These are phyloP conservation scores for Calonectria leucothoes DNA, from an alignment of 2,329 filamentous ascomycete species.

Conservation along the genomic window DNA sequence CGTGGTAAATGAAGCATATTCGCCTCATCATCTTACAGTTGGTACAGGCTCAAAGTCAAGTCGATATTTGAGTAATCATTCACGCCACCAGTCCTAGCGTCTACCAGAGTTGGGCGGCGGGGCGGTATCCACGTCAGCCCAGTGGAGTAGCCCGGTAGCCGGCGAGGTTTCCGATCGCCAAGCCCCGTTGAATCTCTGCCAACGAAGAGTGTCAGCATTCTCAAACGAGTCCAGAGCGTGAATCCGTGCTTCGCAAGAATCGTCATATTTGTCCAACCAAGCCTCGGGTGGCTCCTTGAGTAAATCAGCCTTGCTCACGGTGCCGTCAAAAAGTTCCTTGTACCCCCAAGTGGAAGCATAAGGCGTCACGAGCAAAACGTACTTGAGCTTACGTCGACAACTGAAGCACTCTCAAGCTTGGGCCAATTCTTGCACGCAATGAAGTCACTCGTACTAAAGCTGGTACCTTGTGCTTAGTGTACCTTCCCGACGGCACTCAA, in stretches of 20 bases:
- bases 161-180: not conserved
- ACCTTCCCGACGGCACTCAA: conserved; percentile 4
- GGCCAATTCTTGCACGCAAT: conserved; percentile 19
- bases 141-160: conserved; percentile 7
- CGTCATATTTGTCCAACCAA: conserved; percentile 29
- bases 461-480: conserved; percentile 21
- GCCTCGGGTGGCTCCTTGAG: too few relatives aligned
- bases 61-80: not conserved
- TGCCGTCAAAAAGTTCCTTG: conserved; percentile 33
- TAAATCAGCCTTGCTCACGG: conserved; percentile 27
- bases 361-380: not conserved
- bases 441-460: conserved; percentile 20
- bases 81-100: conserved; percentile 2
- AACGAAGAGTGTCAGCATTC: conserved; percentile 25
- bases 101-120: not conserved
- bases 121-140: conserved; percentile 11
- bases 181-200: not conserved
- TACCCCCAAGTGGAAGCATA: conserved; percentile 24
- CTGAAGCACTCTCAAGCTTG: conserved; percentile 6
- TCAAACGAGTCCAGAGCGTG: conserved; percentile 29
- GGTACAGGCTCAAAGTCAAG: not conserved
- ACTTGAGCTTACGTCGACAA: conserved; percentile 12
- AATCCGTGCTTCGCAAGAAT: conserved; percentile 27
- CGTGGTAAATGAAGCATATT: not conserved
- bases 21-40: not conserved